Conservation (phyloP, 495 filamentous ascomycete species). For the Aspergillus cavernicola region DNA sequence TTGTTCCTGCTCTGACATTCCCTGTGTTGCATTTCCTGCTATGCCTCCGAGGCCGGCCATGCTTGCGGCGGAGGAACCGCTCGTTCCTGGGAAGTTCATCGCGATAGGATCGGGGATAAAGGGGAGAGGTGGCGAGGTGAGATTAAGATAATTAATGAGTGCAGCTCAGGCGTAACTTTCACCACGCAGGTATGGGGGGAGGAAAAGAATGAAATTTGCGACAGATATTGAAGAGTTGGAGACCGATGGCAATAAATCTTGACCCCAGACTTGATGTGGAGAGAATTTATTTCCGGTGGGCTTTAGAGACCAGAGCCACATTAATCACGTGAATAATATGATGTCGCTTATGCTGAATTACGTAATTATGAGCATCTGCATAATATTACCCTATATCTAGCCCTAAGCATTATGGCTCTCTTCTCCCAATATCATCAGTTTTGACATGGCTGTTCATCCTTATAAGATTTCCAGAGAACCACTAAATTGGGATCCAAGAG, state of each 20-base stretch:
- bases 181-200: neutral
- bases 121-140: neutral
- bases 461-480: no score
- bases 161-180: neutral
- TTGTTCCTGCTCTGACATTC: conserved; percentile 52
- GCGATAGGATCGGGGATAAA: neutral
- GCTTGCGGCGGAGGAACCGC: neutral
- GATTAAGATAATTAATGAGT: neutral
- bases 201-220: neutral
- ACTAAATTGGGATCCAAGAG: no score
- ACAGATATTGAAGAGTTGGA: neutral
- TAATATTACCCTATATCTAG: no score
- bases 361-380: no score
- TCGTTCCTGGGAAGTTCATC: conserved; percentile 48
- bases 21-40: conserved; percentile 24
- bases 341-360: no score
- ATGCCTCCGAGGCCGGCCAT: conserved; percentile 23
- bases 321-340: no score
- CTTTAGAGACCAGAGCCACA: neutral
- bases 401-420: no score
- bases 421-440: no score
- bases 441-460: no score
- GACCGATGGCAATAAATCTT: neutral
- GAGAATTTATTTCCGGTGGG: conserved; percentile 12
- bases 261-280: conserved; percentile 7